These are phyloP conservation scores for Ascosphaera acerosa DNA, from an alignment of 2,329 filamentous ascomycete genomes.

Conservation along the genomic window DNA sequence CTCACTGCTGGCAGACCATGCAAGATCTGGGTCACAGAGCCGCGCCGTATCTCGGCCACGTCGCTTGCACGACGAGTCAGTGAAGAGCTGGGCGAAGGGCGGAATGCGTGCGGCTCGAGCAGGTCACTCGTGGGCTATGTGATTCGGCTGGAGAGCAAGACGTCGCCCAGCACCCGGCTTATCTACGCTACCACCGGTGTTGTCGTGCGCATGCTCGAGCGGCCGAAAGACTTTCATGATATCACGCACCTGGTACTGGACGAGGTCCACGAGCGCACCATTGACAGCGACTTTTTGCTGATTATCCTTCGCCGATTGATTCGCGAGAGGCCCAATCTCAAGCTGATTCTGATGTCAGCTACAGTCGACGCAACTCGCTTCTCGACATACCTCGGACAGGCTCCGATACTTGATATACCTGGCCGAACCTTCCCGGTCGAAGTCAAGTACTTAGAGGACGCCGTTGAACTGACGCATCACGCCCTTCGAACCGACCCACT, in stretches of 20 bases:
- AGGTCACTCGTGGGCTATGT: slow-evolving; percentile 61
- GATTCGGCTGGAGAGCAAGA: slow-evolving; percentile 75
- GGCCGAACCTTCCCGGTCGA: slow-evolving; percentile 84
- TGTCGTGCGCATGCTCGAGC: slow-evolving; percentile 75
- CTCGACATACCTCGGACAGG: slow-evolving; percentile 62
- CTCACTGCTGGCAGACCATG: slow-evolving; percentile 55
- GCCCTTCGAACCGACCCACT: slow-evolving; percentile 26
- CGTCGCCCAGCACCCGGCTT: slow-evolving; percentile 57
- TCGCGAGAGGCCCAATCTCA: slow-evolving; percentile 50
- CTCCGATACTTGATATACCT: slow-evolving; percentile 71
- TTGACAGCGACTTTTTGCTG: slow-evolving; percentile 87
- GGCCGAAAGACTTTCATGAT: slow-evolving; percentile 54
- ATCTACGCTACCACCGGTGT: slow-evolving; percentile 95
- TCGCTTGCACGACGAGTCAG: slow-evolving; percentile 73
- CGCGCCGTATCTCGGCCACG: slow-evolving; percentile 76
- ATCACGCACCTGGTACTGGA: slow-evolving; percentile 87
- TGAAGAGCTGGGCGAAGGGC: slow-evolving; percentile 55
- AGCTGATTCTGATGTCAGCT: slow-evolving; percentile 90
- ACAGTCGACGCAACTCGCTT: slow-evolving; percentile 86
- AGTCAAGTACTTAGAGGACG: slow-evolving; percentile 75
- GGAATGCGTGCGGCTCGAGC: slow-evolving; percentile 32
- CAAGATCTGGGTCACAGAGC: slow-evolving; percentile 91
- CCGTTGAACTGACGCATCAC: slow-evolving; percentile 66
- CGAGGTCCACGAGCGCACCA: slow-evolving; percentile 89
- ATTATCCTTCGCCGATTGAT: slow-evolving; percentile 75